These are phyloP conservation scores for Escovopsis sp. DNA, from an alignment of 2,329 filamentous ascomycete genomes.

Conservation along the genomic window DNA sequence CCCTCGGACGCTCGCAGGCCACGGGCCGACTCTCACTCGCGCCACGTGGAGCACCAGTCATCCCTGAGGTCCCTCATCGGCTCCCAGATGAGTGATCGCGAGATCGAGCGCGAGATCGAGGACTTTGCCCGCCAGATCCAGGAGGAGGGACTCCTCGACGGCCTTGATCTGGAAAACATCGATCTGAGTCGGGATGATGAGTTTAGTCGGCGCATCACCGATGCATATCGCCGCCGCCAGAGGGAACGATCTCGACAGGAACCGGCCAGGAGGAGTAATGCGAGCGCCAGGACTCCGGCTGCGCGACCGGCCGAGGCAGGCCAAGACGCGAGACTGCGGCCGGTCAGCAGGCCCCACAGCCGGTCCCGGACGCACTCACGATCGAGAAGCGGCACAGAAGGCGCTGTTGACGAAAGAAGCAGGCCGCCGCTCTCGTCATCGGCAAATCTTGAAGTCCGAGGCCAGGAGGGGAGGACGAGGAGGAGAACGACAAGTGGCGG, in stretches of 20 bases:
- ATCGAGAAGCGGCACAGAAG: conserved; percentile 28
- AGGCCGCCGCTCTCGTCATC: conserved; percentile 29
- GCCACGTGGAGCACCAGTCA: conserved; percentile 75
- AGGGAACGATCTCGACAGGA: conserved; percentile 42
- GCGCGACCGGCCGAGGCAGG: conserved; percentile 17
- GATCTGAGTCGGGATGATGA: conserved; percentile 77
- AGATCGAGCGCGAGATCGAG: conserved; percentile 78
- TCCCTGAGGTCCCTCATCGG: conserved; percentile 77
- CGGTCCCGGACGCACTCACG: conserved; percentile 30
- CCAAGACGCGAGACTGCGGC: conserved; percentile 15
- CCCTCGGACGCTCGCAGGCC: conserved; percentile 20
- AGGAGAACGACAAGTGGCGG: conserved; percentile 39
- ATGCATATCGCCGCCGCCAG: conserved; percentile 70
- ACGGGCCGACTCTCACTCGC: conserved; percentile 31
- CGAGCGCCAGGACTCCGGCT: conserved; percentile 18
- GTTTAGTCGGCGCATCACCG: conserved; percentile 77
- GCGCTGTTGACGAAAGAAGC: conserved; percentile 30
- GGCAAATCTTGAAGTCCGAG: conserved; percentile 18
- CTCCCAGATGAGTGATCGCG: conserved; percentile 58
- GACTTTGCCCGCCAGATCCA: conserved; percentile 82
- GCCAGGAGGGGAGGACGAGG: conserved; percentile 19
- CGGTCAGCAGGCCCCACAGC: conserved; percentile 14
- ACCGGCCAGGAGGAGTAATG: conserved; percentile 28
- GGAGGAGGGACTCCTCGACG: conserved; percentile 75
- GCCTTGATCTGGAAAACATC: conserved; percentile 77